A percentile compares a stretch with the other conserved stretches of the same genome.
These are phyloP conservation scores for Hypoxylon sp. DNA, from an alignment of 2,329 filamentous ascomycete species.

Conservation along the genomic window DNA sequence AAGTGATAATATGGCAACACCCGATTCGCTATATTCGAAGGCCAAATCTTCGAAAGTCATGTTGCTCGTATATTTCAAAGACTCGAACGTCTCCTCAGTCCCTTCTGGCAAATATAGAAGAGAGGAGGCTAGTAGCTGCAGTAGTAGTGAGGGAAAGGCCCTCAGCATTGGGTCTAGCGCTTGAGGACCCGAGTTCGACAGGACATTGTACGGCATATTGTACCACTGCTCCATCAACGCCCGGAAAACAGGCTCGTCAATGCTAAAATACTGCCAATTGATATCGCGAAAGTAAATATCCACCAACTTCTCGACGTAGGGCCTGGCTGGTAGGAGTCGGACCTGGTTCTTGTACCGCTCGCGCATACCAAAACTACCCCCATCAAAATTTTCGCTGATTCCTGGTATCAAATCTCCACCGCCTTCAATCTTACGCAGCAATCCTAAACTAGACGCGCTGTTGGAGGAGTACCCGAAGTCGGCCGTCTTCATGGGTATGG, in stretches of 20 bases:
- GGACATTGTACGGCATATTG: conserved; percentile 59
- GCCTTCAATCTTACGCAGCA: conserved; percentile 64
- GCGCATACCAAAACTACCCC: conserved; percentile 54
- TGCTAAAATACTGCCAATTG: conserved; percentile 66
- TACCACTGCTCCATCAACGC: conserved; percentile 64
- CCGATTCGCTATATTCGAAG: conserved; percentile 67
- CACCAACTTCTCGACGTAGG: conserved; percentile 63
- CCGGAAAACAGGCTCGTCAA: conserved; percentile 63
- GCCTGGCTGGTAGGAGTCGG: conserved; percentile 63
- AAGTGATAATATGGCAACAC: conserved; percentile 60
- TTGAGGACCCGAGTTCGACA: conserved; percentile 60
- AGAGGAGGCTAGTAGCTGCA: conserved; percentile 65
- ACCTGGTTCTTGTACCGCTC: conserved; percentile 68
- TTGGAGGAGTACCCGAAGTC: conserved; percentile 63
- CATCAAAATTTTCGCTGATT: conserved; percentile 45
- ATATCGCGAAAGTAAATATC: conserved; percentile 64
- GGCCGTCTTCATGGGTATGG: conserved; percentile 53
- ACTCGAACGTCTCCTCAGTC: conserved; percentile 59
- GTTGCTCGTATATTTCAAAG: conserved; percentile 65
- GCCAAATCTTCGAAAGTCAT: conserved; percentile 70
- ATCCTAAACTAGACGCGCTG: conserved; percentile 60
- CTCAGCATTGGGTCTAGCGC: conserved; percentile 60
- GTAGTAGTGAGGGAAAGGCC: conserved; percentile 67
- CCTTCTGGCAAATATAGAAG: conserved; percentile 61
- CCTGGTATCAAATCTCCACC: conserved; percentile 49